These are phyloP conservation scores for Cymbopogon flexuosus DNA, from an alignment of 202 grass and related monocot species.

Conservation along the genomic window DNA sequence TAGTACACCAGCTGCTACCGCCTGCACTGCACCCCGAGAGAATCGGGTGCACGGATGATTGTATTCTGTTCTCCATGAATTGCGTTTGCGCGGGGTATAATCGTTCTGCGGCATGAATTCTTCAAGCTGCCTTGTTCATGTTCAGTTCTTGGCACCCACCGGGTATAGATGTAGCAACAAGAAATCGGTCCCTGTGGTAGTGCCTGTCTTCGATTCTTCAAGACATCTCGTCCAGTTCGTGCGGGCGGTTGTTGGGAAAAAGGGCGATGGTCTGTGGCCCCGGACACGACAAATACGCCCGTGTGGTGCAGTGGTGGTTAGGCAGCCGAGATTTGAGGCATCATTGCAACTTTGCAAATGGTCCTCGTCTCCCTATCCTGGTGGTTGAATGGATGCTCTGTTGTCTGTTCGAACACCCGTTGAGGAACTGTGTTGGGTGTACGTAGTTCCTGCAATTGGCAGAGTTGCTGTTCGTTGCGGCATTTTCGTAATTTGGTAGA, in stretches of 20 bases:
- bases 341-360: background rate
- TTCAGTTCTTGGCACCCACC: background rate
- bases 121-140: background rate
- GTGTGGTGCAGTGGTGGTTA: constrained; percentile 27
- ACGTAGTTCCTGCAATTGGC: background rate
- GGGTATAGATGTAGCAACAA: background rate
- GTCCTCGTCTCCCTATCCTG: constrained; percentile 6
- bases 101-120: background rate
- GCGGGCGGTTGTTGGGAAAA: constrained; percentile 36
- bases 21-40: background rate
- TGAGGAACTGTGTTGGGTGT: constrained; percentile 7
- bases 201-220: constrained; percentile 12
- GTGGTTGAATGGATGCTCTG: constrained; percentile 8
- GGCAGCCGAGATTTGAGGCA: constrained; percentile 24
- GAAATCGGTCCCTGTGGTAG: background rate
- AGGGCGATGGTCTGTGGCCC: constrained; percentile 17
- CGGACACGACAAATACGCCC: background rate
- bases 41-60: background rate
- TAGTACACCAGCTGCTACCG: background rate
- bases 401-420: background rate
- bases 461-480: background rate
- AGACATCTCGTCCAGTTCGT: background rate
- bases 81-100: background rate
- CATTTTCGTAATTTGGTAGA: constrained; percentile 3
- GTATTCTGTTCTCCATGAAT: background rate